Conservation (phyloP, 352 stramenopile species). For the Pythium diclinum region DNA sequence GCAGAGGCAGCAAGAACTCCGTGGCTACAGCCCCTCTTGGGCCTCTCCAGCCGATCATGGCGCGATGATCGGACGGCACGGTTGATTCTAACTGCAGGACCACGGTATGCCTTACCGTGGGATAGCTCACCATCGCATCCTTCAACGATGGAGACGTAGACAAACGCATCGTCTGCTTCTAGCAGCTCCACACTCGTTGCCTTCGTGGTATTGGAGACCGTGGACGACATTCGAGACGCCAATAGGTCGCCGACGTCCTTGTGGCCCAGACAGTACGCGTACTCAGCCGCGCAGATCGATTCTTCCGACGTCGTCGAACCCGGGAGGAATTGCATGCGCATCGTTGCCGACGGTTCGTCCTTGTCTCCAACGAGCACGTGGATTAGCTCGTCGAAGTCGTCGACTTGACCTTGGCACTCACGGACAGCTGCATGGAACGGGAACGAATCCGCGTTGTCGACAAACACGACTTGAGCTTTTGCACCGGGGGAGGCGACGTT, state of each 20-base stretch:
- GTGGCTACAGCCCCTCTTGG: too few species aligned
- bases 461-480: slow-evolving; percentile 8
- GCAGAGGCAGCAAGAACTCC: too few species aligned
- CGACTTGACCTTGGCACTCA: slow-evolving; percentile 6
- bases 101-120: too few species aligned
- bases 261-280: slow-evolving; percentile 28
- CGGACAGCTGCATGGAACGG: slow-evolving; percentile 22
- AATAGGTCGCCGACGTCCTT: slow-evolving; percentile 18
- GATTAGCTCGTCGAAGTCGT: slow-evolving; percentile 6
- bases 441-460: slow-evolving; percentile 23
- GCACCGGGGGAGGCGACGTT: too few species aligned
- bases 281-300: slow-evolving; percentile 11
- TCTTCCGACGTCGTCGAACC: slow-evolving; percentile 4
- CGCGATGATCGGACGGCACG: too few species aligned
- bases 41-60: too few species aligned
- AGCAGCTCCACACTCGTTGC: background rate
- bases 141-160: background rate
- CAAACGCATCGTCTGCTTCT: background rate
- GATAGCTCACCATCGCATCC: background rate
- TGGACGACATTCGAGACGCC: background rate
- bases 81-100: too few species aligned
- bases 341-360: slow-evolving; percentile 10
- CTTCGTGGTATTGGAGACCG: background rate
- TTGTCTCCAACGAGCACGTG: background rate
- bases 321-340: slow-evolving; percentile 10